These are phyloP conservation scores for Coemansia sp. DNA, from an alignment of 192 early-diverging fungal species.

Conservation along the genomic window DNA sequence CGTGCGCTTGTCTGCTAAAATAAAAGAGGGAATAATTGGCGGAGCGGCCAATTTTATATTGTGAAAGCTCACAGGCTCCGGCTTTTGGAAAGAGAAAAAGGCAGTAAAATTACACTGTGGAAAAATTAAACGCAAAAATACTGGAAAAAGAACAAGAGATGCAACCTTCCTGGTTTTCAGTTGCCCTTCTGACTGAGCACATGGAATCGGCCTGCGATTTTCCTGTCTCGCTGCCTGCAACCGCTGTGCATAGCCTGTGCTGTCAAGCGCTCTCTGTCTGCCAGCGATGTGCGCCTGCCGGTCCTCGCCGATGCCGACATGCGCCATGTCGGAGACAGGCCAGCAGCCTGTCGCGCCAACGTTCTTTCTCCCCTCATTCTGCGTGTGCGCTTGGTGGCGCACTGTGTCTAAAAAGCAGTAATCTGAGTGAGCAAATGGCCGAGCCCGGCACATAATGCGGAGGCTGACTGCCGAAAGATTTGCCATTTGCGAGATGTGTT, in stretches of 20 bases:
- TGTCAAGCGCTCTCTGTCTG: neutral
- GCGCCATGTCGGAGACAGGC: too few relatives aligned
- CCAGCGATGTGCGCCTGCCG: too few relatives aligned
- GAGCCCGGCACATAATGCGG: conserved; percentile 8
- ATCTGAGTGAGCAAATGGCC: neutral
- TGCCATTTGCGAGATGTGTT: neutral
- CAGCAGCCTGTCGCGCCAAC: too few relatives aligned
- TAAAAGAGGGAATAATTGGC: neutral
- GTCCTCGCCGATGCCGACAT: too few relatives aligned
- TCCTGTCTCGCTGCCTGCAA: neutral
- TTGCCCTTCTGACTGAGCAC: neutral
- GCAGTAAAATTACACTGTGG: neutral
- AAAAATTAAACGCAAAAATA: neutral
- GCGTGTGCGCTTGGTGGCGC: too few relatives aligned
- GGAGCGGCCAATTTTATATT: neutral
- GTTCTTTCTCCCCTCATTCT: too few relatives aligned
- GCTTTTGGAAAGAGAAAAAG: neutral
- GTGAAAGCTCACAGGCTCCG: neutral
- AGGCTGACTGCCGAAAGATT: neutral
- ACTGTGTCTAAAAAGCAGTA: neutral
- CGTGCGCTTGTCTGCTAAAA: neutral
- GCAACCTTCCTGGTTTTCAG: neutral
- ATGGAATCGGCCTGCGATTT: neutral
- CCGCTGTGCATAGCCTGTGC: neutral
- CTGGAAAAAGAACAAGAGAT: conserved; percentile 1